Evolutionary conservation across 1,284 basidiomycete genomes (phyloP), one percentile per base, ranked within the genome.

Genomic region (Macrocystidia cucumis): DNA sequence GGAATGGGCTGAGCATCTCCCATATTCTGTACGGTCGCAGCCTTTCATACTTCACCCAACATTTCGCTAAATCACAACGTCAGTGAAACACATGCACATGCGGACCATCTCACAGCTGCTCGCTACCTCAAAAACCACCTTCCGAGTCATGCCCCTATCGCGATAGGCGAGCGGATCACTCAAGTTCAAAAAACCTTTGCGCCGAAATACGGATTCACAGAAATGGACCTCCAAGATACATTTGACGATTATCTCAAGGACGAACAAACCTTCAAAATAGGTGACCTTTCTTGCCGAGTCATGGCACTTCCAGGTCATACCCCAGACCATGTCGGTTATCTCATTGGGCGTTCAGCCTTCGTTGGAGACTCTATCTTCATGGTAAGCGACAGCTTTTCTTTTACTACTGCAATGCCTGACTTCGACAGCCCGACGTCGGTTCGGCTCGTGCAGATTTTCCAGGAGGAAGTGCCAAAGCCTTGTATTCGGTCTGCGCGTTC

Each of bases 321-420:
- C 3, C 60, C 57, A 12, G 60, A 62, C 38, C 57, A 60, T 39
- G 48, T 64, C 11, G 59, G 60, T 4, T 66, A 61, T 14, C 8
- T 44, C 7, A 12, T 44, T 5, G 61, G 60, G n/a, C 54, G 56
- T 31, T 52, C 56, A 5, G 57, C 62, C 11, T 65, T 64, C 41
- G 57, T 57, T 1, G 62, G 62, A 2, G 63, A 65, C 32, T 63
- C 62, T 3, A 63, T 65, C 30, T 66, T 66, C 43, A 56, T 61
- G 41, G 60, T 62, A 45, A 9, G 56, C 46, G 11, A 28, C 12
- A 29, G 12, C 8, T 23, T 9, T 22, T 35, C 4, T 2, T 16
- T 16, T 9, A 20, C 0, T 17, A 5, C 11, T 9, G 9, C 33
- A n/a, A n/a, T n/a, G n/a, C n/a, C n/a, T n/a, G n/a, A n/a, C n/a